Evolutionary conservation across 768 basidiomycete species (phyloP), one percentile per base, ranked within the genome.

Genomic region (Paxillus rubicundulus): DNA sequence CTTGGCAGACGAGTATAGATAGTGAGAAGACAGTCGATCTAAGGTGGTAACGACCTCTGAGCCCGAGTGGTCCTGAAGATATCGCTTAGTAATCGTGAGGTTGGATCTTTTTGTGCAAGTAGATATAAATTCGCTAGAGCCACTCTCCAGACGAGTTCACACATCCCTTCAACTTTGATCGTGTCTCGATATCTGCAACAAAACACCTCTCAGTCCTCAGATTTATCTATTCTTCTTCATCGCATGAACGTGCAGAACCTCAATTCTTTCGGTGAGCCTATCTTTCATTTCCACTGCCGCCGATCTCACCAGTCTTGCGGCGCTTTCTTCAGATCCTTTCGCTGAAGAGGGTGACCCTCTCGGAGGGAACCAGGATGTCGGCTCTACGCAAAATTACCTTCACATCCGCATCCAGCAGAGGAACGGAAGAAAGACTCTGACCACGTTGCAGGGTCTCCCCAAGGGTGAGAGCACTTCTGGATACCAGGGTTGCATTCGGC

Each of bases 331-430:
- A 93, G 94, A 96, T 83, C 93, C 93, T 78, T 96, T 96, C 80
- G 91, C 89, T 77, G 94, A 94, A 75, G 89, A 91, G 74, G 88
- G 85, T 65, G 90, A 92, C 73, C 85, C 86, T 67, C 87, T 91
- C 67, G 83, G 76, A 69, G 78, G 78, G 65, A 80, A 70, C 66
- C 74, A 85, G 63, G 85, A 89, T 78, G 87, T 91, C 65, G 88
- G 87, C 61, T 86, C 88, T 58, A 84, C 85, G 70, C 74, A 83
- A 65, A 84, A 91, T 70, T 87, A 92, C 72, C 89, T 95, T 70
- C 92, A 95, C 72, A 90, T 96, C 68, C 92, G 97, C 77, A 90
- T 99, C 65, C 97, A 99, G 73, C 97, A 99, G 74, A 84, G 97
- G 68, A 99, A 98, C 82, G 97, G 97, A 57, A 83, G 97, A 67